Base-by-base conservation (phyloP, 2,329 filamentous ascomycete species). In the Sporothrix euskadiensis region DNA sequence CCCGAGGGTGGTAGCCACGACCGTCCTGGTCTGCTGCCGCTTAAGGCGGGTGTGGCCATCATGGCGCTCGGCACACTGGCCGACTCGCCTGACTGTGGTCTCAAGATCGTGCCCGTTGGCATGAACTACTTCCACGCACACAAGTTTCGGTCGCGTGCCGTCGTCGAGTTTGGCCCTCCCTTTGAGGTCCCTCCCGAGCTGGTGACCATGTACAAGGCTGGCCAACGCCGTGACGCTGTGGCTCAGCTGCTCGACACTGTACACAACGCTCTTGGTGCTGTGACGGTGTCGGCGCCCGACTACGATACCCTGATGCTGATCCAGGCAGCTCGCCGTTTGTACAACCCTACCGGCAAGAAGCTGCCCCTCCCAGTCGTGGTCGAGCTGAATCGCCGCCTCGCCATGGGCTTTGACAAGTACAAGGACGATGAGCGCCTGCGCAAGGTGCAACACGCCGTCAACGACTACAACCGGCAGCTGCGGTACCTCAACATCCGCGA, bases 101-200 rank as follows among this genome's bases (percentile, higher is more conserved):
- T 99, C 75, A 97, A 94, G 82, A 98, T 99, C 78, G 93, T 99
- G 32, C 96, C 96, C 3, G 94, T 96, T 70, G 95, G 95, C 78
- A 98, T 99, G 95, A 99, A 99, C 83, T 99, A 99, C 83, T 99
- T 99, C 83, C 95, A 98, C 82, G 93, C 95, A 0, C 95, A 99
- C 86, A 99, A 98, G 82, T 99, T 99, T 83, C 92, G 95, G 63
- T 98, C 95, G 76, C 89, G 96, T 80, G 96, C 95, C 49, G 95
- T 99, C 4, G 91, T 98, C 74, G 96, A 99, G 80, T 99, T 98
- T 78, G 96, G 96, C 9, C 91, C 89, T 35, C 94, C 96, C 0
- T 91, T 98, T 75, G 92, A 97, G 77, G 90, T 98, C 10, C 92
- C 94, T 0, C 85, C 85, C 26, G 92, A 97, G 78, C 84, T 98